phyloP scores from a whole-genome alignment of 2,329 filamentous ascomycete genomes.

The Cladophialophora carrionii region DNA sequence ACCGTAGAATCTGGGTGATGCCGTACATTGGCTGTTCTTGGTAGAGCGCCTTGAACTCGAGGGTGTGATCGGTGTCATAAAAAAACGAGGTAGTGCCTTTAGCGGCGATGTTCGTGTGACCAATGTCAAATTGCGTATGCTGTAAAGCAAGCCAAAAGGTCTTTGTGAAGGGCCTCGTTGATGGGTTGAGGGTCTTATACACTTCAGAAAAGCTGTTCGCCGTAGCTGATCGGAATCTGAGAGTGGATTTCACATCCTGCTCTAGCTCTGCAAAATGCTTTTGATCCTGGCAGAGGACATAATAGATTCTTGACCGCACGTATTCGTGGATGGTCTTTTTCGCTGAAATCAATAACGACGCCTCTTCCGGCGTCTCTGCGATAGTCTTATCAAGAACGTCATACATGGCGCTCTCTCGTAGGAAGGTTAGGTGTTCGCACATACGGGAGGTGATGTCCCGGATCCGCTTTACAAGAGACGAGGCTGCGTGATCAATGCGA shows the following conservation, averaged over 20 bases:
- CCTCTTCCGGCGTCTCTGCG: constrained; percentile 26
- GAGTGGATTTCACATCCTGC: constrained; percentile 1
- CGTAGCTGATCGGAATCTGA: constrained; percentile 15
- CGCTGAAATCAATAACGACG: constrained; percentile 34
- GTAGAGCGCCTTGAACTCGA: constrained; percentile 14
- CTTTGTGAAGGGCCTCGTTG: constrained; percentile 38
- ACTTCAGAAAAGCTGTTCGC: constrained; percentile 8
- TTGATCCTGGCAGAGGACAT: constrained; percentile 32
- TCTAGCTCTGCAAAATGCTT: constrained; percentile 14
- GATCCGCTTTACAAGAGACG: constrained; percentile 57
- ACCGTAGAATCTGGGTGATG: constrained; percentile 11
- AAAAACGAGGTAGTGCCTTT: constrained; percentile 13
- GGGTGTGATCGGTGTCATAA: constrained; percentile 1
- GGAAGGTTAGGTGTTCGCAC: constrained; percentile 47
- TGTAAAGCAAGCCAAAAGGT: constrained; percentile 41
- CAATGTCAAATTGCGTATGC: constrained; percentile 19
- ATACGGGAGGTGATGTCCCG: constrained; percentile 43
- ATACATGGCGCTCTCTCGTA: constrained; percentile 42
- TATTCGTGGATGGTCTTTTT: constrained; percentile 41
- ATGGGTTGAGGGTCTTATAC: constrained; percentile 26
- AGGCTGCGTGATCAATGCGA: constrained; percentile 62
- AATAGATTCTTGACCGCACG: constrained; percentile 42
- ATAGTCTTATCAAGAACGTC: constrained; percentile 40
- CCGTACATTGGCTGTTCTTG: constrained; percentile 7
- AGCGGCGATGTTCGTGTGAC: constrained; percentile 7